Conservation (phyloP, 1,139 yeast genomes). For the Sugiyamaella castrensis region DNA sequence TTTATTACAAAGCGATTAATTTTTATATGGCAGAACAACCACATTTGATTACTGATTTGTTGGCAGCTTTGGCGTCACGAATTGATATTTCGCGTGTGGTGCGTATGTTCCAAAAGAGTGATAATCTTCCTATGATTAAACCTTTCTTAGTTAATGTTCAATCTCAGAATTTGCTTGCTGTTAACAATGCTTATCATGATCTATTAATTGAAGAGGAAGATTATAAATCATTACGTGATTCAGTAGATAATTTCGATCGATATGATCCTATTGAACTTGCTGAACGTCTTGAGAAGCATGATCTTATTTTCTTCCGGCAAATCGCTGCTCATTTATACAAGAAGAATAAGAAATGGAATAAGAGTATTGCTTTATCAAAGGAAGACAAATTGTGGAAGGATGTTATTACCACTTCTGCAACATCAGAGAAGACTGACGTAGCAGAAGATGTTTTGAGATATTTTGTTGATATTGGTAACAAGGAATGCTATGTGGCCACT, state of each 20-base stretch:
- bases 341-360: slow-evolving; percentile 89
- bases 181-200: slow-evolving; percentile 93
- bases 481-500: slow-evolving; percentile 90
- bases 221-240: slow-evolving; percentile 79
- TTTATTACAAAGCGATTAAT: slow-evolving; percentile 94
- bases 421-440: slow-evolving; percentile 72
- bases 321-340: slow-evolving; percentile 92
- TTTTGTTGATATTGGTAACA: slow-evolving; percentile 96
- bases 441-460: slow-evolving; percentile 86
- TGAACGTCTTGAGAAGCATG: slow-evolving; percentile 87
- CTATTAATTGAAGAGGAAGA: slow-evolving; percentile 95
- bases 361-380: slow-evolving; percentile 84
- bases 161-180: slow-evolving; percentile 85
- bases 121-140: slow-evolving; percentile 91
- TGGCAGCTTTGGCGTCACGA: slow-evolving; percentile 84
- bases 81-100: slow-evolving; percentile 94
- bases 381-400: slow-evolving; percentile 93
- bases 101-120: slow-evolving; percentile 90
- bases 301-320: slow-evolving; percentile 87
- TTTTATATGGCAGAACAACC: slow-evolving; percentile 94
- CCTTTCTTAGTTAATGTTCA: slow-evolving; percentile 91
- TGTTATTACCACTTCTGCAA: slow-evolving; percentile 88
- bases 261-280: slow-evolving; percentile 93
- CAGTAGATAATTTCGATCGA: slow-evolving; percentile 86
- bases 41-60: slow-evolving; percentile 78